Conservation (phyloP, 2,329 filamentous ascomycete species). For the Fusarium guadeloupense region DNA sequence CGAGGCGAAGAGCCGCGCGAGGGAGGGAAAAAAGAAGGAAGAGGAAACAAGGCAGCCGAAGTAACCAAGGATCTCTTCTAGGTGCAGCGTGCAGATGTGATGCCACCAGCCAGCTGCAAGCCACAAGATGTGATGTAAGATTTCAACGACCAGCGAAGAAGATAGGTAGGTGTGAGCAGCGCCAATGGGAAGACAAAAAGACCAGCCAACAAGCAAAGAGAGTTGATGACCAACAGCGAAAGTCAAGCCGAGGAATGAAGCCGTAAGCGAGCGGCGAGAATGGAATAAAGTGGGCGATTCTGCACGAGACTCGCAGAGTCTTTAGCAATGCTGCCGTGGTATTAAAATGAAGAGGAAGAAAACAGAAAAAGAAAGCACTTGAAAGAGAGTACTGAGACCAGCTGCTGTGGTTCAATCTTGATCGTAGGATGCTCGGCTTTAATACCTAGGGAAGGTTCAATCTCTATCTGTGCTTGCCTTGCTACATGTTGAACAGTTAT, state of each 20-base stretch:
- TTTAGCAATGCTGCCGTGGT: constrained; percentile 6
- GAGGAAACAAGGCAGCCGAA: constrained; percentile 7
- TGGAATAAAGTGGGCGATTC: constrained; percentile 20
- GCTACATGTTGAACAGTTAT: neutral
- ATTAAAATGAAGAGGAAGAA: constrained; percentile 19
- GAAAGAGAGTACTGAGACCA: constrained; percentile 34
- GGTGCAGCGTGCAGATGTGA: constrained; percentile 31
- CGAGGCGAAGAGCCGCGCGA: constrained; percentile 12
- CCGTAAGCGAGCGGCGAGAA: constrained; percentile 31
- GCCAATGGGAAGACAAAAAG: constrained; percentile 4
- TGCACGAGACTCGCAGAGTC: constrained; percentile 34
- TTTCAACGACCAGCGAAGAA: constrained; percentile 35
- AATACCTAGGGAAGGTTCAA: constrained; percentile 15
- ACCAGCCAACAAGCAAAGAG: neutral
- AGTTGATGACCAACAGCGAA: neutral
- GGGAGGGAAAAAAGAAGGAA: neutral
- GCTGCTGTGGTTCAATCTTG: constrained; percentile 21
- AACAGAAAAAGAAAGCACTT: constrained; percentile 4
- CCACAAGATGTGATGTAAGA: constrained; percentile 35
- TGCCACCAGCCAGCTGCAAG: constrained; percentile 25
- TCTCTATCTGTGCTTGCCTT: constrained; percentile 17
- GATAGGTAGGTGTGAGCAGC: constrained; percentile 10
- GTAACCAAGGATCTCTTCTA: constrained; percentile 16
- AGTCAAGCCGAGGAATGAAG: constrained; percentile 12
- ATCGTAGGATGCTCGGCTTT: constrained; percentile 25